Conservation (phyloP, 495 filamentous ascomycete genomes). For the Copromyces sp. region DNA sequence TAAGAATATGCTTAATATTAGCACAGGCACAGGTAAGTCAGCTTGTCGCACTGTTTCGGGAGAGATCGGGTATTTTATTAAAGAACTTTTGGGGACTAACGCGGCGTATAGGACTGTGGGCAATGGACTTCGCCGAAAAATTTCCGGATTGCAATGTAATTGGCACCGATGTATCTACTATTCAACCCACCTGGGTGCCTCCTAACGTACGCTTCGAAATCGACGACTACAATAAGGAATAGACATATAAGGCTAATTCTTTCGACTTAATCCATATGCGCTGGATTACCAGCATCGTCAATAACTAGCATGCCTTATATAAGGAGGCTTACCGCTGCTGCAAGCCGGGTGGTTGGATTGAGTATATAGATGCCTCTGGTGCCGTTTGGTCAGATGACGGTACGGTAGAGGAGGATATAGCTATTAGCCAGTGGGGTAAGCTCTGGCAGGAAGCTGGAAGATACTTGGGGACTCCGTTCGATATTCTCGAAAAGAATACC, state of each 20-base stretch:
- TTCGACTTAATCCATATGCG: slow-evolving; percentile 56
- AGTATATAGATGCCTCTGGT: slow-evolving; percentile 16
- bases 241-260: slow-evolving; percentile 31
- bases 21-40: slow-evolving; percentile 44
- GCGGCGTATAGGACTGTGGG: slow-evolving; percentile 26
- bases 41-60: background rate
- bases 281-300: slow-evolving; percentile 37
- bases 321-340: slow-evolving; percentile 22
- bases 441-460: slow-evolving; percentile 11
- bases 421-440: slow-evolving; percentile 14
- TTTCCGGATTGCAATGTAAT: slow-evolving; percentile 43
- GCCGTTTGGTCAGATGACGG: slow-evolving; percentile 13
- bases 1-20: slow-evolving; percentile 50
- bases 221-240: slow-evolving; percentile 39
- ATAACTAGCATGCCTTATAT: slow-evolving; percentile 39
- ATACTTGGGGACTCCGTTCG: slow-evolving; percentile 6
- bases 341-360: slow-evolving; percentile 19
- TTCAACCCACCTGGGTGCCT: slow-evolving; percentile 41
- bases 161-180: slow-evolving; percentile 57
- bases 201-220: slow-evolving; percentile 42
- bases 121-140: slow-evolving; percentile 36
- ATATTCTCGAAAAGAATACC: slow-evolving; percentile 17
- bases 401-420: slow-evolving; percentile 1
- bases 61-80: background rate
- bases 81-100: background rate